Percentiles rank a stretch among this genome's conserved stretches.
Conservation (phyloP, 352 stramenopile genomes). For the Thalassiosira mediterranea region DNA sequence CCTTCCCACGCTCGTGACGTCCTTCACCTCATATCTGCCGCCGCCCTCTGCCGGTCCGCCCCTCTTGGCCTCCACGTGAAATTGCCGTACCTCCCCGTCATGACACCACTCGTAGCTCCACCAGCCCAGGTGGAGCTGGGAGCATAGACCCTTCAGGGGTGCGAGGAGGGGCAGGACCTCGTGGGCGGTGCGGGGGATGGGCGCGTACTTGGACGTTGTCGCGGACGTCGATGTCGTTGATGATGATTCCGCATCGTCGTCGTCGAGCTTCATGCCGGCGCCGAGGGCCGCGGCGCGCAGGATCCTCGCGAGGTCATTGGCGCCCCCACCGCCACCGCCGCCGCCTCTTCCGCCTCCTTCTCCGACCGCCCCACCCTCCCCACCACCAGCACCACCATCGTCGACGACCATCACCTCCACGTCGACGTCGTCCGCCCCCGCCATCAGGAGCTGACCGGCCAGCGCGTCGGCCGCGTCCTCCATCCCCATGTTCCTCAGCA, state of each 20-base stretch:
- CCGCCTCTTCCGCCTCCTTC: not conserved
- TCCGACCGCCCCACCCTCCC: not conserved
- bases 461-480: constrained; percentile 21
- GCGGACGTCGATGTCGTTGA: constrained; percentile 10
- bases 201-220: not conserved
- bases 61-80: constrained; percentile 45
- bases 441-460: not conserved
- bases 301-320: constrained; percentile 22
- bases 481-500: constrained; percentile 35
- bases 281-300: constrained; percentile 33
- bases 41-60: not conserved
- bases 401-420: not conserved
- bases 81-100: constrained; percentile 59
- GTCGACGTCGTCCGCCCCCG: not conserved
- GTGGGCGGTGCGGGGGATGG: constrained; percentile 8
- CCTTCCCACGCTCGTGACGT: constrained; percentile 41
- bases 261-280: constrained; percentile 16
- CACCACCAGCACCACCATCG: not conserved
- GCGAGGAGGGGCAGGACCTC: constrained; percentile 34
- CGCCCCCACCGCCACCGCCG: not conserved
- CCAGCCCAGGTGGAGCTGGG: constrained; percentile 74
- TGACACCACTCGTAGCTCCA: constrained; percentile 85
- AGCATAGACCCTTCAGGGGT: constrained; percentile 65
- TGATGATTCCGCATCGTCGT: constrained; percentile 6
- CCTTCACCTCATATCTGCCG: constrained; percentile 35